Evolutionary conservation across 2,329 filamentous ascomycete genomes (phyloP).

Genomic region (Hirsutella rhossiliensis): DNA sequence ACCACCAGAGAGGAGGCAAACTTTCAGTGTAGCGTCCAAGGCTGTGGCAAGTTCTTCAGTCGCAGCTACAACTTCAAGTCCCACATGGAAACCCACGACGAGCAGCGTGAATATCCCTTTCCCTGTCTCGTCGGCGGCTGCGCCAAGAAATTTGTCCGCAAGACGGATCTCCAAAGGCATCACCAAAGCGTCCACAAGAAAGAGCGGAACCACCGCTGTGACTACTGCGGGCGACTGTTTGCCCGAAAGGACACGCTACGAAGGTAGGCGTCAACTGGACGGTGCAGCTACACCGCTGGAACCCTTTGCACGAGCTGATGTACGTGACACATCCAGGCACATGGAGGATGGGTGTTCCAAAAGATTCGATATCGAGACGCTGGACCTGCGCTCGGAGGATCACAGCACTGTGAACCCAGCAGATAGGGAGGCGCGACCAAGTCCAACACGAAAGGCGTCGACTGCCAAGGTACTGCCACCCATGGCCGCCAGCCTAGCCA

Average conservation of each 20-base stretch:
- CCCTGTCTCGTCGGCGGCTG: conserved; percentile 55
- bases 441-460: neutral
- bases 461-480: neutral
- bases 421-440: neutral
- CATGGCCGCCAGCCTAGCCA: neutral
- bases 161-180: conserved; percentile 61
- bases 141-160: conserved; percentile 66
- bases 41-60: conserved; percentile 70
- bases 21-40: conserved; percentile 53
- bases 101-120: conserved; percentile 58
- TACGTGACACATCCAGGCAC: conserved; percentile 37
- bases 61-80: conserved; percentile 79
- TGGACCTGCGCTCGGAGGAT: conserved; percentile 28
- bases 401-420: neutral
- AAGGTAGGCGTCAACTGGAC: conserved; percentile 39
- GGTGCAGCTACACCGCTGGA: neutral
- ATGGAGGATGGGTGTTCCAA: conserved; percentile 66
- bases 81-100: conserved; percentile 75
- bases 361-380: conserved; percentile 45
- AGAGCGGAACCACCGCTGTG: conserved; percentile 56
- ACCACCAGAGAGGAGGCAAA: conserved; percentile 60
- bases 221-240: conserved; percentile 60
- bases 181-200: conserved; percentile 62
- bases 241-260: conserved; percentile 72
- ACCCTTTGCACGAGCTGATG: neutral